phyloP scores from a whole-genome alignment of 2,329 filamentous ascomycete genomes.

The Monosporascus sp. region DNA sequence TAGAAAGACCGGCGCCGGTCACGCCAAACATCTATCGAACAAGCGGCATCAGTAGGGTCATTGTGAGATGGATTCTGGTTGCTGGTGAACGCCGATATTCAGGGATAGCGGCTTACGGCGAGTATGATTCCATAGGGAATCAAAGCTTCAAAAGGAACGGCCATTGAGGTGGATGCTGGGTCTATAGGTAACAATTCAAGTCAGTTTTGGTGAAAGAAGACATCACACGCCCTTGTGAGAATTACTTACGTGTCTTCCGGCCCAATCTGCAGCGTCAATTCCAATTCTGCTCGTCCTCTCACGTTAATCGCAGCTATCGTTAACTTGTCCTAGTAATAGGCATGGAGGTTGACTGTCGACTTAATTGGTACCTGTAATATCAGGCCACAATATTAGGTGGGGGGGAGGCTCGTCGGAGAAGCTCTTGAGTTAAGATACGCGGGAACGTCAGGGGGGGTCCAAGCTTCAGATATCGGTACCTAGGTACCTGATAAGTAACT shows the following conservation, averaged over 20 bases:
- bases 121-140: conserved; percentile 63
- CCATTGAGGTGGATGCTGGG: conserved; percentile 40
- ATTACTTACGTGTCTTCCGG: conserved; percentile 2
- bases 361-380: background rate
- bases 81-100: background rate
- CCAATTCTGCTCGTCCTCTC: background rate
- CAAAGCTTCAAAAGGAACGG: conserved; percentile 59
- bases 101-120: conserved; percentile 40
- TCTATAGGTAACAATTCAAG: background rate
- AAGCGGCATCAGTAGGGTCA: conserved; percentile 13
- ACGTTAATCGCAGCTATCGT: background rate
- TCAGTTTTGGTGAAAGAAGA: conserved; percentile 1
- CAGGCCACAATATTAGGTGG: background rate
- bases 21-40: conserved; percentile 56
- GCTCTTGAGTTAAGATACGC: background rate
- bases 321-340: background rate
- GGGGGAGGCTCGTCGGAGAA: background rate
- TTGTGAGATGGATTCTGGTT: conserved; percentile 1
- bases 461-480: too few relatives aligned
- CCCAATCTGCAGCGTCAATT: background rate
- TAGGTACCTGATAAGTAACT: too few relatives aligned
- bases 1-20: conserved; percentile 53
- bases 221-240: background rate
- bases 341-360: background rate
- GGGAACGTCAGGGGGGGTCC: too few relatives aligned